phyloP scores from a whole-genome alignment of 2,329 filamentous ascomycete species.

The Monilinia polystroma region DNA sequence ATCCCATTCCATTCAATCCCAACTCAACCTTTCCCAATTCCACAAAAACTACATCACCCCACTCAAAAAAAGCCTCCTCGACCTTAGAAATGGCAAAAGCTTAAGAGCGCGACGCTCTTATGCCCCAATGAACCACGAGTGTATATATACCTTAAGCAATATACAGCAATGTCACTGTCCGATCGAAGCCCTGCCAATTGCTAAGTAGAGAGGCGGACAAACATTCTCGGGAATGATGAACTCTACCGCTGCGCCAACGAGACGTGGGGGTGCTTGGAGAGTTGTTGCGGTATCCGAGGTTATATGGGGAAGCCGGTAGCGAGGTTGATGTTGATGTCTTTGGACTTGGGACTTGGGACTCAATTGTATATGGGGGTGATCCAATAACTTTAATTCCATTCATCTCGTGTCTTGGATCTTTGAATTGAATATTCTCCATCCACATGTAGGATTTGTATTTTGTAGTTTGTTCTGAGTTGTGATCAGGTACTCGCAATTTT shows the following conservation, averaged over 20 bases:
- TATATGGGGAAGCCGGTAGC: too few relatives aligned
- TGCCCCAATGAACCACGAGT: neutral
- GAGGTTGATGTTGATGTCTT: too few relatives aligned
- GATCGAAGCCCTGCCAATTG: neutral
- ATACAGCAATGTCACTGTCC: neutral
- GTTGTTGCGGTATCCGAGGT: neutral
- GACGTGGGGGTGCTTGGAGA: conserved; percentile 2
- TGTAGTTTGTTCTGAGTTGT: too few relatives aligned
- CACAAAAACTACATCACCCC: neutral
- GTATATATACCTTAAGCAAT: neutral
- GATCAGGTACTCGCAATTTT: too few relatives aligned
- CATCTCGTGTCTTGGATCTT: too few relatives aligned
- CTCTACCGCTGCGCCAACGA: conserved; percentile 9
- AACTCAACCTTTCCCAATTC: neutral
- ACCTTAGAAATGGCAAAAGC: neutral
- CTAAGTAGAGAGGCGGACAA: conserved; percentile 5
- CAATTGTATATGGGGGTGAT: too few relatives aligned
- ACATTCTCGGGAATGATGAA: neutral
- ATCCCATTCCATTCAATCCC: neutral
- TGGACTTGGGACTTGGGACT: too few relatives aligned
- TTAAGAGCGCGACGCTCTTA: conserved; percentile 1
- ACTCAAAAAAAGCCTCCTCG: too few relatives aligned
- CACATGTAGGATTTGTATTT: too few relatives aligned
- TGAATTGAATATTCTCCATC: too few relatives aligned
- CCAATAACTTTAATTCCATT: too few relatives aligned